Evolutionary conservation across 148 eudicot genomes (phyloP), one percentile per base, ranked within the genome.

Genomic region (Selenicereus undatus): DNA sequence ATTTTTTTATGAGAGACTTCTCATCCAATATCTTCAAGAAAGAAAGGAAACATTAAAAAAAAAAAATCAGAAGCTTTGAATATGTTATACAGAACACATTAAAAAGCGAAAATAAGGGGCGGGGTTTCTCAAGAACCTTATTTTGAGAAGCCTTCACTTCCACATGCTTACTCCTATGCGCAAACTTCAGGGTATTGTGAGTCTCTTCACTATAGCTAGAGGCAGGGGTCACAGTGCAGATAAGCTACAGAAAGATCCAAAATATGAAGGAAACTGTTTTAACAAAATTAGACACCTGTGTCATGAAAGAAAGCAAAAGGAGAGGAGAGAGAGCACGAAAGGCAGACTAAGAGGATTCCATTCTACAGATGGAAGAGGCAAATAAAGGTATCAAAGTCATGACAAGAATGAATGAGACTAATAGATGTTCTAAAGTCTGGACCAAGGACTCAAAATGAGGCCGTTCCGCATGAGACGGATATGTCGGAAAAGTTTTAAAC

Each of bases 201-300:
- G 97, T 93, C 83, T 93, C 97, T 87, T 93, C 97, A 60, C 83
- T 89, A 69, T 89, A 86, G 81, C 94, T 90, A 80, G 97, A 93
- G 64, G 97, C 91, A 81, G 97, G 97, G 54, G 97, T 93, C 75
- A 93, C 91, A 10, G 90, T 93, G 89, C 97, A 91, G 75, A 93
- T 93, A 88, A 93, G 97, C 97, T 93, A 76, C 84, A 81, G 30
- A 72, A 84, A 73, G 79, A 36, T 60, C 11, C 30, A 73, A 42
- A 20, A 42, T 62, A 65, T 26, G 71, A 26, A 69, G 3, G 2
- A n/a, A 71, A 10, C 18, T 35, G 35, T 72, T 17, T 35, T 48
- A 72, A 24, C 27, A 42, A 39, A 54, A 71, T 12, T 32, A 71
- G 48, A 4, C 43, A 35, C 62, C 42, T 27, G 8, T 26, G 21